Percentiles rank a stretch among this genome's conserved stretches.
Evolutionary conservation across 2,329 filamentous ascomycete species (phyloP).

Genomic region (Chrysoporthe puriensis): DNA sequence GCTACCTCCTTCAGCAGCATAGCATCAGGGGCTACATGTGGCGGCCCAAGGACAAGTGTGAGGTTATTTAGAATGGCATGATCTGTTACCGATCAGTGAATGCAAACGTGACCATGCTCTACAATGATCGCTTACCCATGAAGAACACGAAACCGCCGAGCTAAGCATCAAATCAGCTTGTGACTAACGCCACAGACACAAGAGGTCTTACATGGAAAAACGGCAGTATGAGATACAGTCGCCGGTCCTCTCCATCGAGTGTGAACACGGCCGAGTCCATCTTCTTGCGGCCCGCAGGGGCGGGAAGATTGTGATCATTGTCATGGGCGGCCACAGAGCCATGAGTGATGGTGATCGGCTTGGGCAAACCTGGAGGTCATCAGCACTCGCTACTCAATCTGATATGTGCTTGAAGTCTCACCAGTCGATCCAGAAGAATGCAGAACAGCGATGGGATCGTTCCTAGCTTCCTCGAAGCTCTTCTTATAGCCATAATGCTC

Average conservation of each 20-base stretch:
- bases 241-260: slow-evolving; percentile 28
- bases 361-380: slow-evolving; percentile 27
- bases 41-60: slow-evolving; percentile 30
- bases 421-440: slow-evolving; percentile 37
- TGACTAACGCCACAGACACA: not conserved
- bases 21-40: slow-evolving; percentile 30
- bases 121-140: slow-evolving; percentile 14
- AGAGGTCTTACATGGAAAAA: slow-evolving; percentile 32
- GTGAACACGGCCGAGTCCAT: slow-evolving; percentile 30
- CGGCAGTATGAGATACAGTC: slow-evolving; percentile 32
- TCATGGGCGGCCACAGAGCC: slow-evolving; percentile 31
- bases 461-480: slow-evolving; percentile 30
- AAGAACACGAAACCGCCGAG: slow-evolving; percentile 30
- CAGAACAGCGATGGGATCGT: slow-evolving; percentile 33
- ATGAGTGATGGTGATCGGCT: slow-evolving; percentile 32
- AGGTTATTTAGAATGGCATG: slow-evolving; percentile 29
- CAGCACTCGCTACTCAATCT: not conserved
- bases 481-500: slow-evolving; percentile 30
- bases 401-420: slow-evolving; percentile 13
- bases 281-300: slow-evolving; percentile 27
- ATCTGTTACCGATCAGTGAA: slow-evolving; percentile 20
- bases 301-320: slow-evolving; percentile 29
- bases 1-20: slow-evolving; percentile 29
- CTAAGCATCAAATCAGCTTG: slow-evolving; percentile 20
- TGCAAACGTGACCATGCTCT: not conserved